These are phyloP conservation scores for Santalum album DNA, from an alignment of 164 flowering plant species.

Conservation along the genomic window DNA sequence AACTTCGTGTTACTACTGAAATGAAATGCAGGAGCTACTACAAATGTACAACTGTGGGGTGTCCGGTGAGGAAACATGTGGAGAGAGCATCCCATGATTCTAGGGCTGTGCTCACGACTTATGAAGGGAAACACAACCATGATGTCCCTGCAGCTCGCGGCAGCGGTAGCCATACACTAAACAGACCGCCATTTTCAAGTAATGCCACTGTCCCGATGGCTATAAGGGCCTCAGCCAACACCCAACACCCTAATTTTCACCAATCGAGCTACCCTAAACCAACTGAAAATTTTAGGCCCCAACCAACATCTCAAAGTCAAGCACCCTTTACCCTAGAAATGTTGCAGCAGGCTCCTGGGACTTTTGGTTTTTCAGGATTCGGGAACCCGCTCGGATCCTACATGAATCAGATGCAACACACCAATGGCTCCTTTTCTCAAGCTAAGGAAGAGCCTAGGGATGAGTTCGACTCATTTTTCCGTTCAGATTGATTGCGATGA, in stretches of 20 bases:
- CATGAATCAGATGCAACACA: conserved; percentile 17
- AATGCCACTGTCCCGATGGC: conserved; percentile 18
- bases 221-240: conserved; percentile 30
- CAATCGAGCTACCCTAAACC: conserved; percentile 14
- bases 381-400: conserved; percentile 12
- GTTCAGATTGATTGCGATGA: not conserved
- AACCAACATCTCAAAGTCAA: conserved; percentile 22
- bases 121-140: conserved; percentile 92
- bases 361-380: conserved; percentile 20
- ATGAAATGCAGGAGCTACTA: conserved; percentile 89
- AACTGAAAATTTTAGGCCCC: conserved; percentile 9
- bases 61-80: conserved; percentile 81
- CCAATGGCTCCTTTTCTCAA: not conserved
- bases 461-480: conserved; percentile 22
- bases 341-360: conserved; percentile 25
- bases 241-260: conserved; percentile 12
- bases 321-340: conserved; percentile 47
- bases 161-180: conserved; percentile 26
- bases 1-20: no score
- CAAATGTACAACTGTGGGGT: conserved; percentile 64
- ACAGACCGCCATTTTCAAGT: conserved; percentile 22
- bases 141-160: conserved; percentile 89
- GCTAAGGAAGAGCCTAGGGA: conserved; percentile 35
- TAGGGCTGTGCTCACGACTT: conserved; percentile 80
- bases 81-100: conserved; percentile 76